Evolutionary conservation across 140 eudicot species (phyloP), one percentile per base, ranked within the genome.

Genomic region (Stevia rebaudiana): DNA sequence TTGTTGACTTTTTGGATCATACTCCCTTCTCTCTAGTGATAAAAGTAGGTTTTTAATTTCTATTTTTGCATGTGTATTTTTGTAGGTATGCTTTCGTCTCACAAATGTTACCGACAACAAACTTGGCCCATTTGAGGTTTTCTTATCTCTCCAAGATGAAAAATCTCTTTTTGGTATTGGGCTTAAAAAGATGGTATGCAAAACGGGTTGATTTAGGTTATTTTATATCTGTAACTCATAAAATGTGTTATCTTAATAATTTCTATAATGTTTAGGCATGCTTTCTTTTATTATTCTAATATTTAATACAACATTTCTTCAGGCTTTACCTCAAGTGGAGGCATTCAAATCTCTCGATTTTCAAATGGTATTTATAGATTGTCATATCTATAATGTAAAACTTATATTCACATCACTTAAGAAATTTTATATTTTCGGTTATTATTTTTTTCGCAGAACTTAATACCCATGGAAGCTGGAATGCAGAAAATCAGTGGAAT

Each of bases 401-500:
- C n/a, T n/a, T n/a, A 3, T 33, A 47, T 48, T 44, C 47, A 57
- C 37, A 35, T 48, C 37, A 48, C 18, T 15, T 30, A 61, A 6
- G 6, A n/a, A 31, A 37, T 48, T 48, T 48, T 33, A 46, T 30
- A 22, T 58, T 58, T 37, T 28, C 33, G 2, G 4, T 28, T 28
- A 28, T 28, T 28, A 28, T 28, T 25, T 4, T 5, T 31, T 76
- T 71, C 82, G 94, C 86, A 92, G 98, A 88, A 81, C 67, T 79
- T 92, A 74, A 88, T 92, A 64, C 95, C 96, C 21, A 65, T 79
- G 28, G 86, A 88, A 79, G 82, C 74, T 66, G 98, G 98, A 73
- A 83, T 92, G 73, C 98, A 92, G 82, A 88, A 85, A 79, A 78
- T 92, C 51, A 75, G 86, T 33, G 98, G 98, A 72, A 83, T 92